phyloP scores from a whole-genome alignment of 805 yeast genomes.

The Candida pini region DNA sequence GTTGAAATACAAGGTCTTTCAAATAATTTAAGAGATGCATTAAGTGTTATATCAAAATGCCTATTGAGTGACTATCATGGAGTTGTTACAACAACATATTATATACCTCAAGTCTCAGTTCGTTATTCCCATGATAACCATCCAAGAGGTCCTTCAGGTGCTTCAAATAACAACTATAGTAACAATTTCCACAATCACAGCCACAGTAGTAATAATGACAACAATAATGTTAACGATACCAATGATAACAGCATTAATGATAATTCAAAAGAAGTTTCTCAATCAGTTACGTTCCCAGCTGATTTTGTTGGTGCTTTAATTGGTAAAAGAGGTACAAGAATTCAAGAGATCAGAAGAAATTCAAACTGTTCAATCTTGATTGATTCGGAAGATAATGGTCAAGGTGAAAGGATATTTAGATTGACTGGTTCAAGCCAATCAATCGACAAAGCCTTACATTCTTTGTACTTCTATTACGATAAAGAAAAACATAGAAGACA shows the following conservation, averaged over 20 bases:
- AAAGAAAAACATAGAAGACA: slow-evolving; percentile 40
- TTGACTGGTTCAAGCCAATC: slow-evolving; percentile 55
- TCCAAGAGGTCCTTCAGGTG: slow-evolving; percentile 5
- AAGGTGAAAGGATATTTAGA: slow-evolving; percentile 64
- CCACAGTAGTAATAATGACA: no score
- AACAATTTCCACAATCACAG: no score
- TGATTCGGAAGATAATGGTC: slow-evolving; percentile 59
- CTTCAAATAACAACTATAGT: no score
- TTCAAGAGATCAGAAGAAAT: slow-evolving; percentile 75
- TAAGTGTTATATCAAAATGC: slow-evolving; percentile 60
- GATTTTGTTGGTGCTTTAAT: slow-evolving; percentile 86
- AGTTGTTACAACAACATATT: slow-evolving; percentile 58
- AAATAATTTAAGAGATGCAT: slow-evolving; percentile 50
- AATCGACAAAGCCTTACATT: slow-evolving; percentile 51
- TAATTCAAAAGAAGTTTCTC: slow-evolving; percentile 29
- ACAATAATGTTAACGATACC: no score
- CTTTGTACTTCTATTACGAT: slow-evolving; percentile 52
- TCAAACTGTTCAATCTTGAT: slow-evolving; percentile 78
- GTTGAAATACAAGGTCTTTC: slow-evolving; percentile 84
- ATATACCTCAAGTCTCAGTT: slow-evolving; percentile 38
- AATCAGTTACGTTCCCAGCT: slow-evolving; percentile 58
- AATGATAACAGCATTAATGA: slow-evolving; percentile 4
- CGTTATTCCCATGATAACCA: slow-evolving; percentile 4
- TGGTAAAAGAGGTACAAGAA: slow-evolving; percentile 80
- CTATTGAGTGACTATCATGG: slow-evolving; percentile 69